phyloP scores from a whole-genome alignment of 1,284 basidiomycete genomes.

The Tilletia caries region DNA sequence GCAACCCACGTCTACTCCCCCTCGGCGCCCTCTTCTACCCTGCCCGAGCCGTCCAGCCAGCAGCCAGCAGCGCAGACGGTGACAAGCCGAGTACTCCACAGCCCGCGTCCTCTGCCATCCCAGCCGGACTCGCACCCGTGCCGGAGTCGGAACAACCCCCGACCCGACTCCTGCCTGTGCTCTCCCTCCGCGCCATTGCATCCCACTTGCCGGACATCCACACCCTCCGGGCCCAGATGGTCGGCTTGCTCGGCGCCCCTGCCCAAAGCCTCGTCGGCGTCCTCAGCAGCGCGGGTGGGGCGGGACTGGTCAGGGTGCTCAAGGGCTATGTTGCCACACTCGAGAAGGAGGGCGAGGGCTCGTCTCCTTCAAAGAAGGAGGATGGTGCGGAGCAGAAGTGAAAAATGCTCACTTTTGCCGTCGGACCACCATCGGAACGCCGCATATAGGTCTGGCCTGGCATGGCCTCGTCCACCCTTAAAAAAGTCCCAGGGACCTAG shows the following conservation, averaged over 20 bases:
- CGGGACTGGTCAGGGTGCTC: constrained; percentile 38
- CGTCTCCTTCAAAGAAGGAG: not conserved
- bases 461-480: too few relatives aligned
- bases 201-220: constrained; percentile 32
- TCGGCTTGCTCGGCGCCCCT: constrained; percentile 44
- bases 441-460: too few relatives aligned
- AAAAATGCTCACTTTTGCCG: not conserved
- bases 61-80: not conserved
- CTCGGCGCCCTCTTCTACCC: constrained; percentile 11
- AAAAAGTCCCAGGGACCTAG: too few relatives aligned
- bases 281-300: constrained; percentile 41
- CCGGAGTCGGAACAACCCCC: constrained; percentile 20
- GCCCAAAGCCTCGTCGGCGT: constrained; percentile 41
- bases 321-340: constrained; percentile 42
- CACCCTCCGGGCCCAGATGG: constrained; percentile 43
- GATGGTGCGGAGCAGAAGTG: not conserved
- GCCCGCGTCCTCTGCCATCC: constrained; percentile 16
- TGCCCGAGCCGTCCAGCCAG: constrained; percentile 3
- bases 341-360: constrained; percentile 28
- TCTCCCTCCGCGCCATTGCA: constrained; percentile 36
- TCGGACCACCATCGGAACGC: not conserved
- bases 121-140: constrained; percentile 9
- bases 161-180: constrained; percentile 29
- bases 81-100: constrained; percentile 22
- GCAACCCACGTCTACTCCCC: constrained; percentile 10